Evolutionary conservation across 2,329 filamentous ascomycete species (phyloP).

Genomic region (Talaromyces sp.): DNA sequence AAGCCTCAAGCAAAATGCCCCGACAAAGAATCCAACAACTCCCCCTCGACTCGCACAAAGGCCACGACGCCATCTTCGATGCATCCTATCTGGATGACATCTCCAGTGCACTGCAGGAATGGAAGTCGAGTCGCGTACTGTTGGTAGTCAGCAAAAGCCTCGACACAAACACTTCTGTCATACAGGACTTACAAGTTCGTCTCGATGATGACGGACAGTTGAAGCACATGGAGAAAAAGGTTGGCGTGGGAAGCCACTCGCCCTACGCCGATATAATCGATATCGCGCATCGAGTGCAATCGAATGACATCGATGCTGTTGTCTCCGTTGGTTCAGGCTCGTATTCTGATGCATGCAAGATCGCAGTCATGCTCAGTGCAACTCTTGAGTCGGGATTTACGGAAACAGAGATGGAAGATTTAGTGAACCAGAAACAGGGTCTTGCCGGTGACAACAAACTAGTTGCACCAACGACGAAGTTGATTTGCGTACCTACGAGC

Average conservation of each 20-base stretch:
- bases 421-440: slow-evolving; percentile 9
- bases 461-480: neutral
- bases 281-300: neutral
- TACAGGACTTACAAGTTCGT: neutral
- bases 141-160: slow-evolving; percentile 9
- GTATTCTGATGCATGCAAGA: slow-evolving; percentile 14
- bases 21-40: slow-evolving; percentile 21
- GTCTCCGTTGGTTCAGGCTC: slow-evolving; percentile 6
- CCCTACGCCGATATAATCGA: slow-evolving; percentile 8
- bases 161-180: neutral
- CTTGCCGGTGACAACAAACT: slow-evolving; percentile 1
- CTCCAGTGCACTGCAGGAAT: slow-evolving; percentile 1
- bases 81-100: slow-evolving; percentile 14
- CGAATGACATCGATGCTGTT: slow-evolving; percentile 5
- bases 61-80: slow-evolving; percentile 8
- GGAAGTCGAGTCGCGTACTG: slow-evolving; percentile 6
- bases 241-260: slow-evolving; percentile 7
- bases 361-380: slow-evolving; percentile 4
- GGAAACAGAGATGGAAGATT: slow-evolving; percentile 7
- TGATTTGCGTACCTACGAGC: neutral
- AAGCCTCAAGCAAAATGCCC: neutral
- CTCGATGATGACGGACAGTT: neutral
- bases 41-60: slow-evolving; percentile 18
- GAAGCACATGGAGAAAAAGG: slow-evolving; percentile 5
- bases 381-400: neutral